These are phyloP conservation scores for Dryas drummondii DNA, from an alignment of 306 rosid genomes.

Conservation along the genomic window DNA sequence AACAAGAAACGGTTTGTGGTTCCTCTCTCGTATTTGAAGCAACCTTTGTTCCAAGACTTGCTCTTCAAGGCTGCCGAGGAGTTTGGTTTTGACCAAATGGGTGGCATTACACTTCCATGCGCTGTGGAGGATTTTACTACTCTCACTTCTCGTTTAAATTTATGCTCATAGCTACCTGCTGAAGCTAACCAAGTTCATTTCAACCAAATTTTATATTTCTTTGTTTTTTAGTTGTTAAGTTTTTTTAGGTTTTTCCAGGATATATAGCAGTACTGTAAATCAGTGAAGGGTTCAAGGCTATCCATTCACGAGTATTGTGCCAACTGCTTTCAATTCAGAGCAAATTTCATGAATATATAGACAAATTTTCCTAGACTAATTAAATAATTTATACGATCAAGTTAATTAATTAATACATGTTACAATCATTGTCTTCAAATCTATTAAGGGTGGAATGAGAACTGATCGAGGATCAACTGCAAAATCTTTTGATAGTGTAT, in stretches of 20 bases:
- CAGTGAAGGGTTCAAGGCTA: background rate
- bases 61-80: slow-evolving; percentile 25
- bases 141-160: slow-evolving; percentile 33
- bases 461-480: too few species aligned
- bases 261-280: background rate
- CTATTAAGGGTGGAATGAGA: too few species aligned
- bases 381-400: too few species aligned
- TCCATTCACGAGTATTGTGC: background rate
- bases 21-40: slow-evolving; percentile 28
- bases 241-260: too few species aligned
- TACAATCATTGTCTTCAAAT: background rate
- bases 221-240: background rate
- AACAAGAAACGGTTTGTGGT: slow-evolving; percentile 28
- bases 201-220: slow-evolving; percentile 13
- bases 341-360: background rate
- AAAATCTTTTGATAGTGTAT: too few species aligned
- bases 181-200: background rate
- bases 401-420: background rate
- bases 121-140: slow-evolving; percentile 13
- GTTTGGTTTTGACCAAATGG: slow-evolving; percentile 27
- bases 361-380: background rate
- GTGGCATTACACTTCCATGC: slow-evolving; percentile 27
- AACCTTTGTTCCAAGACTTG: slow-evolving; percentile 30
- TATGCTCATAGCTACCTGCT: too few species aligned
- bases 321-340: background rate